Percentiles rank a stretch among this genome's conserved stretches.
Conservation (phyloP, 225 moss, liverwort and hornwort genomes). For the Thuidium tamariscinum region DNA sequence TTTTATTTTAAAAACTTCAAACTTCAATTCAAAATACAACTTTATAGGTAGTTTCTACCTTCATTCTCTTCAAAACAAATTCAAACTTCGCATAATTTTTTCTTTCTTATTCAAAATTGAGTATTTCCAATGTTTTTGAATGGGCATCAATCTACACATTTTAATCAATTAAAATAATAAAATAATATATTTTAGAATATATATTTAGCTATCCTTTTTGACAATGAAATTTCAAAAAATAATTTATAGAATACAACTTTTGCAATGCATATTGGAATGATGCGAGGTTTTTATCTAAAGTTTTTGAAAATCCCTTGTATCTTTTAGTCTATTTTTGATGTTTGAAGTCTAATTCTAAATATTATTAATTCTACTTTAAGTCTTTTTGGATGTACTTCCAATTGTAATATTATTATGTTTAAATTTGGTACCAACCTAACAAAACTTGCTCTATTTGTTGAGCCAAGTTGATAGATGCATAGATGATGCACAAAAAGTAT, state of each 20-base stretch:
- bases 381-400: neutral
- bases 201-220: neutral
- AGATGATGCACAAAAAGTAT: fast-evolving
- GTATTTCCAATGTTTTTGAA: neutral
- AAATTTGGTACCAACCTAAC: fast-evolving
- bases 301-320: neutral
- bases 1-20: neutral
- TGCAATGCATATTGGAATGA: neutral
- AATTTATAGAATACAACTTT: neutral
- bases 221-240: neutral
- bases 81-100: neutral
- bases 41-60: neutral
- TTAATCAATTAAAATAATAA: neutral
- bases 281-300: neutral
- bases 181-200: neutral
- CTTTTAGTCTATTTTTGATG: neutral
- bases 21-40: neutral
- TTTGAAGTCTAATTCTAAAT: neutral
- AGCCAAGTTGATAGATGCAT: neutral
- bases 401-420: neutral
- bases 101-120: neutral
- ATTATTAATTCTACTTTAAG: neutral
- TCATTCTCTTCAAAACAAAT: neutral
- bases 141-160: neutral
- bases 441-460: neutral